These are phyloP conservation scores for Annulohypoxylon stygium DNA, from an alignment of 495 filamentous ascomycete genomes.

Conservation along the genomic window DNA sequence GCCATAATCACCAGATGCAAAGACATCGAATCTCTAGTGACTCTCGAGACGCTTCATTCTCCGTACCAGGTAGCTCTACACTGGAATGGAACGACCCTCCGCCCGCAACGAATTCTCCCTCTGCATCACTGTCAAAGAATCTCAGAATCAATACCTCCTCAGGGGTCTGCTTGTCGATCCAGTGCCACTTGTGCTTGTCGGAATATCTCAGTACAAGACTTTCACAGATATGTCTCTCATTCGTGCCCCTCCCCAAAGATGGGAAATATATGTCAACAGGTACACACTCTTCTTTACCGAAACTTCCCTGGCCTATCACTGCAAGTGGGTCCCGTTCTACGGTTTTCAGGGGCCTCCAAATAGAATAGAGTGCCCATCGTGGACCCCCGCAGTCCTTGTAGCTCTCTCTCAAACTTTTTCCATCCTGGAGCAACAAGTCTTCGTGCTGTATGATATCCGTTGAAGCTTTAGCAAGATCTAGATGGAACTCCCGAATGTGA, in stretches of 20 bases:
- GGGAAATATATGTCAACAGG: constrained; percentile 6
- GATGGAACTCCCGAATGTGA: constrained; percentile 12
- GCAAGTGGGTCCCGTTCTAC: constrained; percentile 13
- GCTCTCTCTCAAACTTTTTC: neutral
- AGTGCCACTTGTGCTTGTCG: constrained; percentile 12
- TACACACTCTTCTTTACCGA: constrained; percentile 2
- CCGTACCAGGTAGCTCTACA: constrained; percentile 20
- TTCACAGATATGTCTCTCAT: neutral
- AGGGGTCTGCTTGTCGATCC: constrained; percentile 15
- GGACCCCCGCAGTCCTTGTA: constrained; percentile 16
- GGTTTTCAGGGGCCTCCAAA: constrained; percentile 16
- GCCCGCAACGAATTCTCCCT: neutral
- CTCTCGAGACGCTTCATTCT: constrained; percentile 10
- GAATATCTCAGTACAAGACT: constrained; percentile 8
- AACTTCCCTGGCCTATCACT: constrained; percentile 2
- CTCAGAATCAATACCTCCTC: constrained; percentile 13
- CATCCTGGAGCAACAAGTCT: neutral
- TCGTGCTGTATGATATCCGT: constrained; percentile 20
- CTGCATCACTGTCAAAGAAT: constrained; percentile 22
- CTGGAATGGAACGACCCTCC: constrained; percentile 21
- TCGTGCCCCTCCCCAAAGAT: neutral
- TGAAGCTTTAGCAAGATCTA: neutral
- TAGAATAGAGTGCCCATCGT: constrained; percentile 15
- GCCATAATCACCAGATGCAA: constrained; percentile 9
- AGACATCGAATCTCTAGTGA: constrained; percentile 15